Evolutionary conservation across 1,139 yeast genomes (phyloP).

Genomic region (Candida neerlandica): DNA sequence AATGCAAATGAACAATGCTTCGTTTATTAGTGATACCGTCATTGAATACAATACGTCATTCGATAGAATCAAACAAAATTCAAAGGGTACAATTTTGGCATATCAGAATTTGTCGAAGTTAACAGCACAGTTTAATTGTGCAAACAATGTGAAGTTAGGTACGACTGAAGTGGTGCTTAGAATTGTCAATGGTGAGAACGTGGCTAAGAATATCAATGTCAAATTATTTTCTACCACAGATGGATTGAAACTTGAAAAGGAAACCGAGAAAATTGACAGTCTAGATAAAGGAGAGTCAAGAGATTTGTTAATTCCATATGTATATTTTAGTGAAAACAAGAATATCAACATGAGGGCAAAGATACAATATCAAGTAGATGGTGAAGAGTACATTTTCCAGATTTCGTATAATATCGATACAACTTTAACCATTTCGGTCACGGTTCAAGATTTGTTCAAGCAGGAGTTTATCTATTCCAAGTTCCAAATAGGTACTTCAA

Average conservation of each 20-base stretch:
- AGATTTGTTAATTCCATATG: constrained; percentile 26
- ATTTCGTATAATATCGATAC: constrained; percentile 46
- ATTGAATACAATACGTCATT: constrained; percentile 9
- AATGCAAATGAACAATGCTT: constrained; percentile 8
- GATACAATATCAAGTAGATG: constrained; percentile 31
- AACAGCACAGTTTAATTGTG: constrained; percentile 24
- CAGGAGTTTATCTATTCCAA: constrained; percentile 59
- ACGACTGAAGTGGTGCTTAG: constrained; percentile 22
- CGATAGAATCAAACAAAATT: neutral
- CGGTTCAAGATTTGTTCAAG: constrained; percentile 76
- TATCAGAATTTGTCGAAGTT: constrained; percentile 24
- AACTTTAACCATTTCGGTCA: constrained; percentile 60
- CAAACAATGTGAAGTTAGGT: constrained; percentile 25
- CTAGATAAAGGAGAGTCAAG: constrained; percentile 21
- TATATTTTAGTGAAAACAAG: constrained; percentile 29
- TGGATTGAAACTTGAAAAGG: constrained; percentile 19
- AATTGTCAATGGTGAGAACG: constrained; percentile 23
- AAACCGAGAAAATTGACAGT: constrained; percentile 21
- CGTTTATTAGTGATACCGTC: constrained; percentile 15
- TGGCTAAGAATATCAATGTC: constrained; percentile 19
- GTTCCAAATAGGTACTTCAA: constrained; percentile 66
- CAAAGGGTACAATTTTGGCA: constrained; percentile 5
- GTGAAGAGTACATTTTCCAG: constrained; percentile 24
- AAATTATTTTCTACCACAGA: constrained; percentile 19
- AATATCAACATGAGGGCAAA: constrained; percentile 29